phyloP scores from a whole-genome alignment of 2,329 filamentous ascomycete genomes.

The Scolecobasidium constrictum region DNA sequence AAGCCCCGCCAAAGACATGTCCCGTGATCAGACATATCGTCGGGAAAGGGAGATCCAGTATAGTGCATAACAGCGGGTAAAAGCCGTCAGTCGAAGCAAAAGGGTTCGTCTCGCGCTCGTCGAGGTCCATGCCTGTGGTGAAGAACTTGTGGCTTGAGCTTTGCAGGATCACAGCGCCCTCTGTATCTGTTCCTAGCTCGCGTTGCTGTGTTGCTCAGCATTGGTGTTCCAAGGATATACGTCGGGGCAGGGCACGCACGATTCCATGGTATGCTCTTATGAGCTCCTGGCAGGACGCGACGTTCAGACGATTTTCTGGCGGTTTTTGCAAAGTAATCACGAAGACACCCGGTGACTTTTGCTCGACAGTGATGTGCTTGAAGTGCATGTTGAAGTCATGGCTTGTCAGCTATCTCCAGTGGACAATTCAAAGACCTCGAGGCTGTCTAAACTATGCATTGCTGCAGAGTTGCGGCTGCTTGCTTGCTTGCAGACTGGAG shows the following conservation, averaged over 20 bases:
- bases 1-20: constrained; percentile 39
- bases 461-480: too few relatives aligned
- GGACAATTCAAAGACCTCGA: too few relatives aligned
- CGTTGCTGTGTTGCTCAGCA: not conserved
- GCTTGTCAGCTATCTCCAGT: too few relatives aligned
- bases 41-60: constrained; percentile 38
- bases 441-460: too few relatives aligned
- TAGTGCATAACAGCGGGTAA: constrained; percentile 38
- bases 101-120: constrained; percentile 36
- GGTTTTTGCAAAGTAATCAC: constrained; percentile 43
- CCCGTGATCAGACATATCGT: constrained; percentile 38
- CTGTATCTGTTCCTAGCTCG: not conserved
- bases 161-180: not conserved
- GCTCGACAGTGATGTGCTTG: constrained; percentile 33
- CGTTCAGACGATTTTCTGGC: constrained; percentile 43
- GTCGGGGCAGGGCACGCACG: not conserved
- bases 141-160: not conserved
- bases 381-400: constrained; percentile 16
- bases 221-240: not conserved
- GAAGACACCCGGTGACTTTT: constrained; percentile 30
- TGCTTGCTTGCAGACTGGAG: too few relatives aligned
- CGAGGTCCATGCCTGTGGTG: constrained; percentile 30
- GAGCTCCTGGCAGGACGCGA: constrained; percentile 40
- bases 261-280: constrained; percentile 20
- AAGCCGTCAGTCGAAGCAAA: constrained; percentile 48